Evolutionary conservation across 805 yeast species (phyloP), one percentile per base, ranked within the genome.

Genomic region (Wickerhamomyces strasburgensis): DNA sequence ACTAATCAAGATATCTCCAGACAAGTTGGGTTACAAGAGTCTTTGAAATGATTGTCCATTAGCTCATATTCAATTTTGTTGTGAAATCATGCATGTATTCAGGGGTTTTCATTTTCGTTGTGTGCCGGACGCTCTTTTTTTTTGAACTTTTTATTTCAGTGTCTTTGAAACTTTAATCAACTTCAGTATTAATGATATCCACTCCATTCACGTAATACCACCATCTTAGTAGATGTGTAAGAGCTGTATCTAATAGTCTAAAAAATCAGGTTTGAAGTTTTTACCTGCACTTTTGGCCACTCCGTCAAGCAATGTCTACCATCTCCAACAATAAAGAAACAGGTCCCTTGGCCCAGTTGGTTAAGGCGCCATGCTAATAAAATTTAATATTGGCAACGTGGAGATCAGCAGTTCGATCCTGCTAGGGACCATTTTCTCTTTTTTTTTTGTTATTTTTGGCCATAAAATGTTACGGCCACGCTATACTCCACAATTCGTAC

Each of bases 391-490:
- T n/a, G n/a, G n/a, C n/a, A n/a, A 57, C 61, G 61, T 61, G 58
- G 56, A 57, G 85, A 78, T 78, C 85, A 76, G 83, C 85, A 75
- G 85, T 78, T 78, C 85, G 85, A 78, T 77, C 85, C 85, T 75
- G 85, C 82, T 76, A 78, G 83, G 83, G 83, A 78, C 77, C 85
- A 78, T 54, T 62, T 39, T 10, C 28, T 40, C 40, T 49, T 41
- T 34, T 24, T 8, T 9, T 26, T 17, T 31, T 19, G 15, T 17
- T 15, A 15, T 7, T 28, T 10, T 19, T 21, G 21, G n/a, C 8
- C 11, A 13, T 7, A 13, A 28, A 15, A 28, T 28, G 13, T 13
- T 26, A 15, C 28, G 14, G n/a, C 28, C 28, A 15, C 28, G 28
- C 28, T 26, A n/a, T n/a, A n/a, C n/a, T n/a, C n/a, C n/a, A n/a